A percentile compares a stretch with the other conserved stretches of the same genome.
phyloP scores from a whole-genome alignment of 202 grass and related monocot genomes.

The Panicum hallii region DNA sequence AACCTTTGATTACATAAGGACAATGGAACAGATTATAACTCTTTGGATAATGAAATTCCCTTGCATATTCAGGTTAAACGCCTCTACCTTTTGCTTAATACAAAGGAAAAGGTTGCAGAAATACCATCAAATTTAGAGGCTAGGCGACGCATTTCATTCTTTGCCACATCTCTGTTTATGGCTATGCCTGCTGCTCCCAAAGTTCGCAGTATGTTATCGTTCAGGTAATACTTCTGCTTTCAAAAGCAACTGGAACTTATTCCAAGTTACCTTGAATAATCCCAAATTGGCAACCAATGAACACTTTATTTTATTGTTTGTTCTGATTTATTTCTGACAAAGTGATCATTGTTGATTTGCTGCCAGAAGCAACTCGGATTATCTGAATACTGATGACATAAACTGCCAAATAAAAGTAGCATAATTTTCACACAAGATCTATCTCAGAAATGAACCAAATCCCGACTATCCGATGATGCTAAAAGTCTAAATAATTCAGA shows the following conservation, averaged over 20 bases:
- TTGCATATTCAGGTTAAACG: slow-evolving; percentile 78
- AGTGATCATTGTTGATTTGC: background rate
- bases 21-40: slow-evolving; percentile 15
- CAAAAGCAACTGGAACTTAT: background rate
- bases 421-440: background rate
- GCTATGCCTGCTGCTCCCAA: slow-evolving; percentile 89
- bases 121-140: slow-evolving; percentile 89
- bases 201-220: slow-evolving; percentile 92
- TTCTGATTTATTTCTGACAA: slow-evolving; percentile 21
- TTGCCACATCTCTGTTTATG: slow-evolving; percentile 96
- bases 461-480: background rate
- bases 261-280: slow-evolving; percentile 7
- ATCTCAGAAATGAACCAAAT: slow-evolving; percentile 22
- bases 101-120: slow-evolving; percentile 82
- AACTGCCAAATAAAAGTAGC: slow-evolving; percentile 5
- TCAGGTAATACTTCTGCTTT: slow-evolving; percentile 65
- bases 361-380: background rate
- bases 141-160: slow-evolving; percentile 82
- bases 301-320: background rate
- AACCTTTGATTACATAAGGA: slow-evolving; percentile 35
- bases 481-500: slow-evolving; percentile 10
- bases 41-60: slow-evolving; percentile 15
- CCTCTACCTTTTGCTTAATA: slow-evolving; percentile 75
- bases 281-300: background rate
- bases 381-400: slow-evolving; percentile 4